These are phyloP conservation scores for Psilocybe sp. DNA, from an alignment of 768 basidiomycete species.

Conservation along the genomic window DNA sequence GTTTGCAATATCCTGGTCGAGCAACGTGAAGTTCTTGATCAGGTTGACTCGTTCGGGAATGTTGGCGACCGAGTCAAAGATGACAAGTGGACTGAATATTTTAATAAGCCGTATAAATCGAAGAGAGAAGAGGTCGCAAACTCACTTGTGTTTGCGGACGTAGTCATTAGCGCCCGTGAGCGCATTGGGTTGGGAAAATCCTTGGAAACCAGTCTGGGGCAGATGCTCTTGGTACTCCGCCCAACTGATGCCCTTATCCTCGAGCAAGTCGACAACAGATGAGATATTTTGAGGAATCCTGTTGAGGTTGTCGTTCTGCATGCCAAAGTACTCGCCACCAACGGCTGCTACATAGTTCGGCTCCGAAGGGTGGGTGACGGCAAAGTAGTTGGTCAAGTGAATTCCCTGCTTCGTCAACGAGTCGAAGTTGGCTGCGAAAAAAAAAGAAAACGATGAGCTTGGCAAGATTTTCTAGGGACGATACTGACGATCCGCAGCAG, in stretches of 20 bases:
- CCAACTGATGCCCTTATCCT: slow-evolving; percentile 57
- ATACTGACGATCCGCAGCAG: slow-evolving; percentile 20
- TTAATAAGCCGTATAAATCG: background rate
- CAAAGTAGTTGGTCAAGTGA: slow-evolving; percentile 42
- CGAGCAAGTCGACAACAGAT: slow-evolving; percentile 58
- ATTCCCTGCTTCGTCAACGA: slow-evolving; percentile 50
- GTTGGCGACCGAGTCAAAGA: slow-evolving; percentile 48
- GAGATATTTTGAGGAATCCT: slow-evolving; percentile 46
- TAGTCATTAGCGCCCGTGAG: slow-evolving; percentile 22
- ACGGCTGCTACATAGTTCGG: slow-evolving; percentile 54
- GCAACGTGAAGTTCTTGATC: slow-evolving; percentile 62
- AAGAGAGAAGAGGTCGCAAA: background rate
- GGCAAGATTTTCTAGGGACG: slow-evolving; percentile 1
- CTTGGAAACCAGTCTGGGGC: slow-evolving; percentile 46
- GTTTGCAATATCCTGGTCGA: slow-evolving; percentile 50
- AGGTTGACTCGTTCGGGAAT: slow-evolving; percentile 37
- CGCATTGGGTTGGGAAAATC: slow-evolving; percentile 29
- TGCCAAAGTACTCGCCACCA: slow-evolving; percentile 55
- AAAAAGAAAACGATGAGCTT: background rate
- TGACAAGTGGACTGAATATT: slow-evolving; percentile 34
- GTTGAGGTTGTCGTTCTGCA: slow-evolving; percentile 38
- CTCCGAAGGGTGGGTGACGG: slow-evolving; percentile 56
- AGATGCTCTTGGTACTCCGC: slow-evolving; percentile 59
- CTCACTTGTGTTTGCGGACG: slow-evolving; percentile 30
- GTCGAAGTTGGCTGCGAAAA: slow-evolving; percentile 23